Percentiles rank a stretch among this genome's conserved stretches.
Conservation (phyloP, 2,329 filamentous ascomycete species). For the Colletotrichum liriopes region DNA sequence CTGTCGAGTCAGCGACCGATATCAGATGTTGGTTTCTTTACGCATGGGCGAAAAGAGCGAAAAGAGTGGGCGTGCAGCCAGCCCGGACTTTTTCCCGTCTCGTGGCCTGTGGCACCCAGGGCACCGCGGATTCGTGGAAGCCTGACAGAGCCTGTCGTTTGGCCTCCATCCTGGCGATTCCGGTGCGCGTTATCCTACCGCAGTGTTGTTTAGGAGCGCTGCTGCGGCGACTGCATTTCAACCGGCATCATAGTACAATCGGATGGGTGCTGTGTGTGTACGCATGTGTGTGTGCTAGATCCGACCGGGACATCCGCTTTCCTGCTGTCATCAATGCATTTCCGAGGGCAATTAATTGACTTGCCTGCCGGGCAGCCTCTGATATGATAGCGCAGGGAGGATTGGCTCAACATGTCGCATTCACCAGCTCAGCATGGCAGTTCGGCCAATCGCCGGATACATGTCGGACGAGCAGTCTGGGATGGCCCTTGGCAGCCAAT, state of each 20-base stretch:
- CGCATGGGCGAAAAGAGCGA: constrained; percentile 11
- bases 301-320: background rate
- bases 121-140: too few species aligned
- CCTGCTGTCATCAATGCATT: background rate
- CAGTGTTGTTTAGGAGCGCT: background rate
- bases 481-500: background rate
- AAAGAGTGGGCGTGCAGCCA: constrained; percentile 8
- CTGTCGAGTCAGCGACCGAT: constrained; percentile 52
- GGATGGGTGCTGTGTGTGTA: background rate
- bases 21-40: constrained; percentile 52
- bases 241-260: background rate
- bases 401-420: constrained; percentile 3
- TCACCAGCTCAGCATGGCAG: background rate
- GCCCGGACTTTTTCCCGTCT: background rate
- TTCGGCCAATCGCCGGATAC: constrained; percentile 22
- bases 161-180: background rate
- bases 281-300: background rate
- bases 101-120: constrained; percentile 1
- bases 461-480: constrained; percentile 14
- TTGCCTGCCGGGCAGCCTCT: background rate
- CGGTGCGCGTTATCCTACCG: background rate
- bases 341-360: background rate
- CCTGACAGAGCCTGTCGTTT: background rate
- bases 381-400: background rate
- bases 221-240: background rate